Evolutionary conservation across 768 basidiomycete genomes (phyloP).

Genomic region (Leccinum variicolor): DNA sequence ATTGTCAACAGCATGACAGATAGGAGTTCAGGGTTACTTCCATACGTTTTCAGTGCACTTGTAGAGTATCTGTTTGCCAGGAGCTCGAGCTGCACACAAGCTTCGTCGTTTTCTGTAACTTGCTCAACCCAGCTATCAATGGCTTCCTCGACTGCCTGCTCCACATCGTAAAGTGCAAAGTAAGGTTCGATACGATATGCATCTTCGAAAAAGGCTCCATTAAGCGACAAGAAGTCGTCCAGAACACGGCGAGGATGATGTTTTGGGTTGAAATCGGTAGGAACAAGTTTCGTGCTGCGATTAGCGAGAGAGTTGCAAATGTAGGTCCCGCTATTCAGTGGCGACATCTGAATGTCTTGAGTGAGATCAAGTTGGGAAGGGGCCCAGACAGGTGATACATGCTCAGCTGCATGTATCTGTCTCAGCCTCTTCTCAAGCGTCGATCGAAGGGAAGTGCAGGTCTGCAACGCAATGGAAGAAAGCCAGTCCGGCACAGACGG

Average conservation of each 20-base stretch:
- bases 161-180: constrained; percentile 35
- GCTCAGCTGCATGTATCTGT: constrained; percentile 27
- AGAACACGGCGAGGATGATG: constrained; percentile 2
- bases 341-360: neutral
- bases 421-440: constrained; percentile 35
- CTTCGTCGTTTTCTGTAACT: neutral
- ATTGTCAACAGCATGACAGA: constrained; percentile 40
- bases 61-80: constrained; percentile 29
- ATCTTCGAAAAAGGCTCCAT: constrained; percentile 4
- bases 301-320: neutral
- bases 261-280: neutral
- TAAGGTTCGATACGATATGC: constrained; percentile 6
- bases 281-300: neutral
- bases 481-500: constrained; percentile 23
- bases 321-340: neutral
- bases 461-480: constrained; percentile 37
- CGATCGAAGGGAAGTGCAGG: constrained; percentile 23
- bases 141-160: constrained; percentile 27
- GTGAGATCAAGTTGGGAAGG: constrained; percentile 12
- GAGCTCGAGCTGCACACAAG: constrained; percentile 14
- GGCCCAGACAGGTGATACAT: constrained; percentile 28
- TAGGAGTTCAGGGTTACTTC: constrained; percentile 33
- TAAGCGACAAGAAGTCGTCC: neutral
- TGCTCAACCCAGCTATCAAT: constrained; percentile 34
- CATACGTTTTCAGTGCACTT: constrained; percentile 24